Percentiles rank a stretch among this genome's conserved stretches.
phyloP scores from a whole-genome alignment of 2,329 filamentous ascomycete species.

The Alternaria sp. region DNA sequence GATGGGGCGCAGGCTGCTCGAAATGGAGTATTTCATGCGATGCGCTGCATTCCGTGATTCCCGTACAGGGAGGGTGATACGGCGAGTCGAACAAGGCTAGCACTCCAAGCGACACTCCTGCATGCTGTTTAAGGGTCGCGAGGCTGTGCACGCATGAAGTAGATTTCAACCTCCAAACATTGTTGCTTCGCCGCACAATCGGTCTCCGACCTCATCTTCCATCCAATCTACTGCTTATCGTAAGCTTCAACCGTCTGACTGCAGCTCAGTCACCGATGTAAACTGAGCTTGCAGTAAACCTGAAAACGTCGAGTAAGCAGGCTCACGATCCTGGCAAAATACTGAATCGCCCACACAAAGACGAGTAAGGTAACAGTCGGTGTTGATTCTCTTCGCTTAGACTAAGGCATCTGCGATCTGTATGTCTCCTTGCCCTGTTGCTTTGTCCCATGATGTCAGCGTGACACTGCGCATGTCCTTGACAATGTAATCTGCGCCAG shows the following conservation, averaged over 20 bases:
- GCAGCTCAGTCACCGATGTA: constrained; percentile 20
- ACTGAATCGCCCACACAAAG: background rate
- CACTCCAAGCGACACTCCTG: constrained; percentile 2
- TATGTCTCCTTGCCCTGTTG: constrained; percentile 67
- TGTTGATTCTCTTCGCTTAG: constrained; percentile 21
- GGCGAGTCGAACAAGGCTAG: constrained; percentile 10
- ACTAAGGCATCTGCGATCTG: constrained; percentile 69
- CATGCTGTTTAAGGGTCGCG: constrained; percentile 15
- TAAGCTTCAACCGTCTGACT: constrained; percentile 18
- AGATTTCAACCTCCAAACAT: constrained; percentile 14
- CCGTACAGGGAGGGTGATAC: constrained; percentile 4
- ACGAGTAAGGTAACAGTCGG: constrained; percentile 1
- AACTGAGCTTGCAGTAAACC: background rate
- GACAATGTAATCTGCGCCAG: constrained; percentile 88
- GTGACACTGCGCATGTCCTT: constrained; percentile 77
- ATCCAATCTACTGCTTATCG: constrained; percentile 17
- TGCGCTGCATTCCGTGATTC: constrained; percentile 38
- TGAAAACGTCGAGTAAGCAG: constrained; percentile 7
- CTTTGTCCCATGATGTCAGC: constrained; percentile 62
- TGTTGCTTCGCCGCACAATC: constrained; percentile 21
- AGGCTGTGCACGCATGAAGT: constrained; percentile 28
- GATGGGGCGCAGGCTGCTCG: constrained; percentile 26
- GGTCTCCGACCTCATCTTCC: constrained; percentile 27
- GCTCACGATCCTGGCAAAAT: constrained; percentile 1
- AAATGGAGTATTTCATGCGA: constrained; percentile 33